These are phyloP conservation scores for Camellia granthamiana DNA, from an alignment of 148 eudicot genomes.

Conservation along the genomic window DNA sequence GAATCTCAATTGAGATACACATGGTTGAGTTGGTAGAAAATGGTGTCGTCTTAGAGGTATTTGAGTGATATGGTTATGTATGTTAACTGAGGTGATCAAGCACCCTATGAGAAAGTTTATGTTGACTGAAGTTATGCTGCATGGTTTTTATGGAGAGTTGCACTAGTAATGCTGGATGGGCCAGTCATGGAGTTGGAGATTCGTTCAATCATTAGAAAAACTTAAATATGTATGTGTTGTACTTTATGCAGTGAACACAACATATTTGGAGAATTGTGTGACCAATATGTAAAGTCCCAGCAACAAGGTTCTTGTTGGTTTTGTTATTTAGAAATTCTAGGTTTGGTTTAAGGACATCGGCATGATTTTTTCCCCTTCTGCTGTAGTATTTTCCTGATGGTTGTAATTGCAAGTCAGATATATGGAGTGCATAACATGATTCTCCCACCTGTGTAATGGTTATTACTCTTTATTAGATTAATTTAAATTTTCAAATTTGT, in stretches of 20 bases:
- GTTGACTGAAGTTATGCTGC: not conserved
- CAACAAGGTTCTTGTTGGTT: not conserved
- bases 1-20: too few species aligned
- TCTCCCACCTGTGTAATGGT: not conserved
- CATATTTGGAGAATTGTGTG: not conserved
- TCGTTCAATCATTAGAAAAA: not conserved
- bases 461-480: not conserved
- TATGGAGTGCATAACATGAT: not conserved
- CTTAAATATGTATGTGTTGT: not conserved
- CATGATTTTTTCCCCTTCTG: not conserved
- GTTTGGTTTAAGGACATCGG: not conserved
- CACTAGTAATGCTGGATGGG: not conserved
- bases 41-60: too few species aligned
- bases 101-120: too few species aligned
- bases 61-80: too few species aligned
- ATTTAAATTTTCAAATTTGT: constrained; percentile 8
- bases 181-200: not conserved
- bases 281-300: not conserved
- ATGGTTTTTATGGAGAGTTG: not conserved
- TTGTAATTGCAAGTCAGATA: not conserved
- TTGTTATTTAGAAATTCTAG: not conserved
- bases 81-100: too few species aligned
- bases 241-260: not conserved
- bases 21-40: too few species aligned
- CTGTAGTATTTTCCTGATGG: not conserved